Evolutionary conservation across 768 basidiomycete genomes (phyloP).

Genomic region (Psilocybe tampanensis): DNA sequence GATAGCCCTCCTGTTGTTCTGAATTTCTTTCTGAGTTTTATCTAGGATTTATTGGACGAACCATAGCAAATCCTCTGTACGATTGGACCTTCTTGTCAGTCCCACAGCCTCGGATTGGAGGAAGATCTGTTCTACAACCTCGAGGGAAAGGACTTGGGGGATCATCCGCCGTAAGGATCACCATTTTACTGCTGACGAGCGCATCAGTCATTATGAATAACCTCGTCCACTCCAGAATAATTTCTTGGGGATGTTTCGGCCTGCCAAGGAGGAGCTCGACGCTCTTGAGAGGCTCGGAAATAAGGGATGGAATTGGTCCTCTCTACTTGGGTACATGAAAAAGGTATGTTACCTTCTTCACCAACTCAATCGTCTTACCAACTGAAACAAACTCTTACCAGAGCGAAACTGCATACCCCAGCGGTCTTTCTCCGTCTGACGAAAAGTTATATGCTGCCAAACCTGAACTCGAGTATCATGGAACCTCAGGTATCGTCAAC

Average conservation of each 20-base stretch:
- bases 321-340: slow-evolving; percentile 12
- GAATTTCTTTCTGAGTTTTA: no score
- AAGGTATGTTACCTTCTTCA: slow-evolving; percentile 4
- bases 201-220: not conserved
- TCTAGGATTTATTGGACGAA: slow-evolving; percentile 8
- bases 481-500: slow-evolving; percentile 1
- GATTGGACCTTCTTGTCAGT: slow-evolving; percentile 16
- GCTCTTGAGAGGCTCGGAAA: slow-evolving; percentile 15
- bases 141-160: slow-evolving; percentile 16
- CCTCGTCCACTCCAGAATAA: not conserved
- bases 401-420: slow-evolving; percentile 7
- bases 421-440: not conserved
- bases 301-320: slow-evolving; percentile 15
- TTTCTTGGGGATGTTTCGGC: slow-evolving; percentile 13
- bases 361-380: no score
- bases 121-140: slow-evolving; percentile 8
- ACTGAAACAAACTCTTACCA: no score
- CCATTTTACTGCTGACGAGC: not conserved
- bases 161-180: slow-evolving; percentile 7
- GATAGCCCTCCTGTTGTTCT: no score
- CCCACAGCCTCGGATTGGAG: slow-evolving; percentile 7
- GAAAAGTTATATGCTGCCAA: not conserved
- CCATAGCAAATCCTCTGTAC: slow-evolving; percentile 9
- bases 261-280: slow-evolving; percentile 4
- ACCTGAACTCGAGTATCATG: slow-evolving; percentile 6